Percentiles rank a stretch among this genome's conserved stretches.
These are phyloP conservation scores for Boehmeria nivea DNA, from an alignment of 306 rosid genomes.

Conservation along the genomic window DNA sequence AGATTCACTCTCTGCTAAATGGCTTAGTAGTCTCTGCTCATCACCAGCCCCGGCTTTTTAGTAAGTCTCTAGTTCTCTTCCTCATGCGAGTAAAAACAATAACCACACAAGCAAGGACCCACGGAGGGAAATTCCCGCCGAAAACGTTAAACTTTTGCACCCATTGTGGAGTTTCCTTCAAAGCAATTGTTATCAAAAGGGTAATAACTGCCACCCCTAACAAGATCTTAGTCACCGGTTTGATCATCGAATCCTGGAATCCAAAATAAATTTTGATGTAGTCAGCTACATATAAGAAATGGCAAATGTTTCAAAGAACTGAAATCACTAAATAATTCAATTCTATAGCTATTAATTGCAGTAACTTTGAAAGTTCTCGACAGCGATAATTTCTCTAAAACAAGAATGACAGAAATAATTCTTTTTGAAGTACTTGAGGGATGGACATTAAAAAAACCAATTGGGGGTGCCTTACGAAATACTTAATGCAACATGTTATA, in stretches of 20 bases:
- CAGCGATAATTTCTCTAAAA: too few species aligned
- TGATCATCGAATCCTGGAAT: conserved; percentile 67
- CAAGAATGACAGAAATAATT: too few species aligned
- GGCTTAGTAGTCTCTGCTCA: conserved; percentile 4
- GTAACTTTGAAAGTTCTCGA: too few species aligned
- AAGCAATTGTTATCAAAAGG: conserved; percentile 48
- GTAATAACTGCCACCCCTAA: conserved; percentile 60
- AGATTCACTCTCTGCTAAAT: background rate
- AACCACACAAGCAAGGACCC: conserved; percentile 82
- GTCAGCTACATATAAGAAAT: background rate
- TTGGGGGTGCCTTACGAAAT: too few species aligned
- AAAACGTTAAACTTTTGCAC: conserved; percentile 49
- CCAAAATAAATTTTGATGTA: conserved; percentile 12
- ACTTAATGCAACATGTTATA: too few species aligned
- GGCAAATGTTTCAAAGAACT: too few species aligned
- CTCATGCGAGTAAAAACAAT: conserved; percentile 79
- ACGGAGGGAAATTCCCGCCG: conserved; percentile 70
- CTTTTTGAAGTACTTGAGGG: too few species aligned
- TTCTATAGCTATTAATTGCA: too few species aligned
- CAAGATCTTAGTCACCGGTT: conserved; percentile 73
- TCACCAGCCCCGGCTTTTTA: conserved; percentile 54
- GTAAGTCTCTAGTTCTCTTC: conserved; percentile 67
- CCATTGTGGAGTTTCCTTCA: conserved; percentile 58
- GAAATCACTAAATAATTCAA: too few species aligned
- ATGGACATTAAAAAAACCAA: too few species aligned